phyloP scores from a whole-genome alignment of 805 yeast species.

The Metschnikowia cerradonensis region DNA sequence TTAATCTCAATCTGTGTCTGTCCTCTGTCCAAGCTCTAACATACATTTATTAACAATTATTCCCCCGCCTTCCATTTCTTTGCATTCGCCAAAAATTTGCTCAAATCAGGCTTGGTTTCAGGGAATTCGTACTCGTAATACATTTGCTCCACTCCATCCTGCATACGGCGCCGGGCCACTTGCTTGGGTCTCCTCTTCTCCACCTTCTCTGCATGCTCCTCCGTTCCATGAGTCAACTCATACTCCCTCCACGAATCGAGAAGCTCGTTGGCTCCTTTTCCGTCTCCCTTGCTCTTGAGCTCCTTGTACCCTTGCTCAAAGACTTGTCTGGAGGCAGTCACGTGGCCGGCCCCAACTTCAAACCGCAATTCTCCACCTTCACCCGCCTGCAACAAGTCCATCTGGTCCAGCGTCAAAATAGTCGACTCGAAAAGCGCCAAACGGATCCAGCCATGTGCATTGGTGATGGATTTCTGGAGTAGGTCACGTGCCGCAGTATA shows the following conservation, averaged over 20 bases:
- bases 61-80: conserved; percentile 22
- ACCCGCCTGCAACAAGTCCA: conserved; percentile 40
- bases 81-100: conserved; percentile 41
- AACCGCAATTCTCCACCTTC: conserved; percentile 51
- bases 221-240: conserved; percentile 59
- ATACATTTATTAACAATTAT: background rate
- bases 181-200: conserved; percentile 50
- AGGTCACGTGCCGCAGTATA: conserved; percentile 53
- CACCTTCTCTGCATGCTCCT: conserved; percentile 32
- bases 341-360: conserved; percentile 48
- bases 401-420: conserved; percentile 53
- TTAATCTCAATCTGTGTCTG: no score
- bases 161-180: conserved; percentile 43
- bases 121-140: conserved; percentile 63
- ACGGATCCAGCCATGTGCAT: conserved; percentile 50
- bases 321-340: conserved; percentile 46
- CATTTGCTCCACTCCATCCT: conserved; percentile 49
- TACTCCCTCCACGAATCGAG: conserved; percentile 61
- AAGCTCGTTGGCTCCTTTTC: conserved; percentile 47
- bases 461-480: conserved; percentile 38
- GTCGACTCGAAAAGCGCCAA: conserved; percentile 69
- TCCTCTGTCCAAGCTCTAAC: no score
- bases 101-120: conserved; percentile 46
- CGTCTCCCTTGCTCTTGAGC: conserved; percentile 34
- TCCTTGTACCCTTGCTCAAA: conserved; percentile 51